A percentile compares a stretch with the other conserved stretches of the same genome.
Conservation (phyloP, 2,329 filamentous ascomycete genomes). For the Cercospora brassicicola region DNA sequence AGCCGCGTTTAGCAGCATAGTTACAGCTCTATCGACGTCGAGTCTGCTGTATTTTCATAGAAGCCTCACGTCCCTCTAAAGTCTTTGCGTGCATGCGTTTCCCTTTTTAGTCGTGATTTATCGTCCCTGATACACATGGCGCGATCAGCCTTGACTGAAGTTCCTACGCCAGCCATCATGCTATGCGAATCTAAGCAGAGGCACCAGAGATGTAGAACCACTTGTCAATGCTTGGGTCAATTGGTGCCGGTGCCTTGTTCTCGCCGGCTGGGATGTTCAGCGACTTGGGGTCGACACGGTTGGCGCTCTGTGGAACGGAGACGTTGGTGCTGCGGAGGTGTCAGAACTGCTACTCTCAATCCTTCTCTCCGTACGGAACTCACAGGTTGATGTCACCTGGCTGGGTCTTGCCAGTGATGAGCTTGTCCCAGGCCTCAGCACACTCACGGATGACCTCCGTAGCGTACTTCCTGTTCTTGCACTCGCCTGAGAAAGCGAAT, state of each 20-base stretch:
- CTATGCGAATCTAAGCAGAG: slow-evolving; percentile 41
- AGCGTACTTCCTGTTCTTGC: slow-evolving; percentile 99
- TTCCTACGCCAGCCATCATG: not conserved
- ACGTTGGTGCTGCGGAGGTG: slow-evolving; percentile 67
- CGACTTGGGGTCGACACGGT: slow-evolving; percentile 67
- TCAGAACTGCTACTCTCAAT: not conserved
- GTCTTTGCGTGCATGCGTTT: not conserved
- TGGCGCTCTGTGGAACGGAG: slow-evolving; percentile 69
- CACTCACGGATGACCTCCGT: slow-evolving; percentile 95
- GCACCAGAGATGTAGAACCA: slow-evolving; percentile 99
- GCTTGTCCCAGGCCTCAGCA: slow-evolving; percentile 92
- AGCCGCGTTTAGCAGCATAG: not conserved
- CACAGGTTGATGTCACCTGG: slow-evolving; percentile 79
- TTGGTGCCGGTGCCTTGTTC: slow-evolving; percentile 80
- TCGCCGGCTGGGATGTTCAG: slow-evolving; percentile 77
- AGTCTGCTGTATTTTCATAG: not conserved
- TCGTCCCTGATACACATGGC: not conserved
- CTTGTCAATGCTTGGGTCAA: slow-evolving; percentile 97
- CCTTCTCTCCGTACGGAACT: slow-evolving; percentile 43
- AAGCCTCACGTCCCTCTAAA: not conserved
- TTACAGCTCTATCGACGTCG: slow-evolving; percentile 6
- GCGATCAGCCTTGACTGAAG: not conserved
- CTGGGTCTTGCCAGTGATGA: slow-evolving; percentile 85
- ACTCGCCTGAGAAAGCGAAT: slow-evolving; percentile 99
- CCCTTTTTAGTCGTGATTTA: not conserved